Conservation (phyloP, 352 stramenopile species). For the Phytophthora pinifolia region DNA sequence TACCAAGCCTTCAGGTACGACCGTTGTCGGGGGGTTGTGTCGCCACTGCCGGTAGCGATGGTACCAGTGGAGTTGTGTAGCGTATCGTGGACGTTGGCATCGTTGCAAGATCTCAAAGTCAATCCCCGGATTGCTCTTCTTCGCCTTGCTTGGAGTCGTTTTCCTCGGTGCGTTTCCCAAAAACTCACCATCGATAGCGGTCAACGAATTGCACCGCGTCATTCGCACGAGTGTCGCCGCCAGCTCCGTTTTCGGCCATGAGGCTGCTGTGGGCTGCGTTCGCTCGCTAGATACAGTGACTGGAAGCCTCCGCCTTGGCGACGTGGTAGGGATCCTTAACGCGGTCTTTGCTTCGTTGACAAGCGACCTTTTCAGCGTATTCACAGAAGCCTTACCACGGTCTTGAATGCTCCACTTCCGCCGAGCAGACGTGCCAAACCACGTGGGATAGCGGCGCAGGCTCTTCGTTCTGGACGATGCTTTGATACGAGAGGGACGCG, state of each 20-base stretch:
- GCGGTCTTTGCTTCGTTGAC: neutral
- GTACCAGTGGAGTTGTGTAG: slow-evolving; percentile 45
- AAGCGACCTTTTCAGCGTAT: neutral
- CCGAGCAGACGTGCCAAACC: neutral
- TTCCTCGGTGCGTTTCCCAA: slow-evolving; percentile 34
- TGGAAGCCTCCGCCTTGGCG: slow-evolving; percentile 4
- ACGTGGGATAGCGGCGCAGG: neutral
- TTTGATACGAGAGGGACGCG: neutral
- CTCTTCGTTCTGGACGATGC: neutral
- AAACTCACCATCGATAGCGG: slow-evolving; percentile 46
- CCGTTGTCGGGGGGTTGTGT: neutral
- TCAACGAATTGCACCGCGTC: slow-evolving; percentile 51
- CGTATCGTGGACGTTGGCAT: slow-evolving; percentile 51
- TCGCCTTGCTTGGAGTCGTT: slow-evolving; percentile 28
- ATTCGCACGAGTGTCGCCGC: slow-evolving; percentile 23
- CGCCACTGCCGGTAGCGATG: slow-evolving; percentile 40
- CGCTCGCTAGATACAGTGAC: neutral
- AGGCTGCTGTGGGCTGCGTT: neutral
- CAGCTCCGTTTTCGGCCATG: slow-evolving; percentile 3
- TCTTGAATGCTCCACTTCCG: neutral
- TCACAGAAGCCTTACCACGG: neutral
- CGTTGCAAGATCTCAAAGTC: slow-evolving; percentile 53
- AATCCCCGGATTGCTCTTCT: slow-evolving; percentile 41
- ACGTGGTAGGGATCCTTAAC: neutral
- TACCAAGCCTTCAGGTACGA: neutral